Conservation (phyloP, 2,329 filamentous ascomycete species). For the Talaromyces sp. region DNA sequence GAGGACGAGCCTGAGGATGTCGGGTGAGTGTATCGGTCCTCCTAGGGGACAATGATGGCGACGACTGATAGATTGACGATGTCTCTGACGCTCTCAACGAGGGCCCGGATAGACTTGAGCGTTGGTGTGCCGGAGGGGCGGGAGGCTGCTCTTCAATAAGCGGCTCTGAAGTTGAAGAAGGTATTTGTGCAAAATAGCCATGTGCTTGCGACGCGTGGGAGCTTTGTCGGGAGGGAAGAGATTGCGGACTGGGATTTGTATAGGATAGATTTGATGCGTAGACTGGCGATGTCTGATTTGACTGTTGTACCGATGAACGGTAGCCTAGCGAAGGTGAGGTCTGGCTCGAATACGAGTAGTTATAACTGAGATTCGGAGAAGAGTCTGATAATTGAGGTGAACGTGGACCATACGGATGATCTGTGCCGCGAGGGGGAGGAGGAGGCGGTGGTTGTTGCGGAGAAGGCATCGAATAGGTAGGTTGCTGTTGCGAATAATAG, state of each 20-base stretch:
- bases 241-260: conserved; percentile 14
- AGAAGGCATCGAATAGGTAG: conserved; percentile 33
- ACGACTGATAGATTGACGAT: conserved; percentile 51
- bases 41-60: conserved; percentile 48
- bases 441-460: conserved; percentile 32
- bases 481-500: conserved; percentile 28
- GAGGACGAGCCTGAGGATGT: conserved; percentile 55
- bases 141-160: conserved; percentile 33
- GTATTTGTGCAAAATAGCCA: conserved; percentile 7
- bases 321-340: conserved; percentile 26
- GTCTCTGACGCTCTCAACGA: conserved; percentile 40
- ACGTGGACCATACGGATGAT: conserved; percentile 38
- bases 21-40: conserved; percentile 52
- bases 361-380: conserved; percentile 27
- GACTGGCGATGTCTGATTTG: conserved; percentile 24
- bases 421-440: conserved; percentile 38
- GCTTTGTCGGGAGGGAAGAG: conserved; percentile 10
- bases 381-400: conserved; percentile 26
- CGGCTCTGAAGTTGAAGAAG: conserved; percentile 9
- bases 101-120: conserved; percentile 29
- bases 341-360: conserved; percentile 26
- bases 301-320: conserved; percentile 29
- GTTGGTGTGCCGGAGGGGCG: conserved; percentile 32
- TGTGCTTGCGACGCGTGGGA: conserved; percentile 22
- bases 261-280: conserved; percentile 27